Conservation (phyloP, 1,284 basidiomycete genomes). For the Wallemia hederae region DNA sequence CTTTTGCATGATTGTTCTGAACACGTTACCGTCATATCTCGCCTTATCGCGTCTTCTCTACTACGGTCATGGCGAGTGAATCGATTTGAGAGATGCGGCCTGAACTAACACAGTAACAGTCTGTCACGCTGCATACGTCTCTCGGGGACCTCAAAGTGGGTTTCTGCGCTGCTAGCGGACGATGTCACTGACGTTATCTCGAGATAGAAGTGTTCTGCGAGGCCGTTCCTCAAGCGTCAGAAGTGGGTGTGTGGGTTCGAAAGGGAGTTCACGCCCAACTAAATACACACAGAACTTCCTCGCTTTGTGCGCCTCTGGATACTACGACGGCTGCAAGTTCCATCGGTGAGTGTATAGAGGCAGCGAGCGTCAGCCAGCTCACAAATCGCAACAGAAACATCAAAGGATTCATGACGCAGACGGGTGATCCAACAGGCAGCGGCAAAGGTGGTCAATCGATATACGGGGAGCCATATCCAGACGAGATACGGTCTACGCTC, state of each 20-base stretch:
- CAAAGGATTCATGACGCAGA: slow-evolving; percentile 83
- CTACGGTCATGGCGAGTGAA: not conserved
- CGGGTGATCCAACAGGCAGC: slow-evolving; percentile 52
- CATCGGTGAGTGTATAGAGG: slow-evolving; percentile 25
- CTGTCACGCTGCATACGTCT: slow-evolving; percentile 76
- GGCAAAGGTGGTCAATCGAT: slow-evolving; percentile 60
- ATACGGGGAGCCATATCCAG: slow-evolving; percentile 53
- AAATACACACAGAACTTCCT: slow-evolving; percentile 48
- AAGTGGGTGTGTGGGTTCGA: slow-evolving; percentile 25
- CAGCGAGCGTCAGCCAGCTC: not conserved
- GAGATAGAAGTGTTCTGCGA: slow-evolving; percentile 95
- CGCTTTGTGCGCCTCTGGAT: slow-evolving; percentile 63
- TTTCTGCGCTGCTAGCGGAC: not conserved
- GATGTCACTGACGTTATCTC: not conserved
- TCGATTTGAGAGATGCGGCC: not conserved
- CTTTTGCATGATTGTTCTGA: too few relatives aligned
- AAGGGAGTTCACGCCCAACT: not conserved
- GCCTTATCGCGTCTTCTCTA: not conserved
- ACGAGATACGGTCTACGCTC: slow-evolving; percentile 68
- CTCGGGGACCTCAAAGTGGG: slow-evolving; percentile 77
- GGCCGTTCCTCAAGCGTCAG: slow-evolving; percentile 69
- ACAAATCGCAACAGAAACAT: slow-evolving; percentile 30
- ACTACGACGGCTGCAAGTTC: slow-evolving; percentile 62
- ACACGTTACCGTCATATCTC: too few relatives aligned
- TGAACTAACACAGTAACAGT: slow-evolving; percentile 22